Conservation (phyloP, 148 eudicot genomes). For the Oxyria digyna region DNA sequence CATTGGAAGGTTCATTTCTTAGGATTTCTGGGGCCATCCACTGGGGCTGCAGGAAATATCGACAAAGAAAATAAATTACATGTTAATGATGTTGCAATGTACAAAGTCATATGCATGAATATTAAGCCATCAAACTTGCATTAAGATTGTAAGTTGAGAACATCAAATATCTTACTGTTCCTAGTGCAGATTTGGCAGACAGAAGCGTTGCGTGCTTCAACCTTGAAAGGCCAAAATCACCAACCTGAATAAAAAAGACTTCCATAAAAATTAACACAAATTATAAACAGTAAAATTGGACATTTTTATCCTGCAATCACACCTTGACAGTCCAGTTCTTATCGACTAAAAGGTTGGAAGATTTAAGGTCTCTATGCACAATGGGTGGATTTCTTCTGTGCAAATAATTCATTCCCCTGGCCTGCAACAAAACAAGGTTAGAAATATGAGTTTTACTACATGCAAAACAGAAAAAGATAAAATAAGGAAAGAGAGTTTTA, state of each 20-base stretch:
- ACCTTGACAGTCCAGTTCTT: constrained; percentile 93
- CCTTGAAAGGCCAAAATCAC: constrained; percentile 85
- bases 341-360: constrained; percentile 77
- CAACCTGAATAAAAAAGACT: constrained; percentile 38
- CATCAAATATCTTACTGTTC: constrained; percentile 41
- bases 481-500: not conserved
- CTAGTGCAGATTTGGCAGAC: constrained; percentile 72
- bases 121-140: not conserved
- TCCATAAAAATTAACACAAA: not conserved
- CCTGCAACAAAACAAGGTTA: constrained; percentile 31
- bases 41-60: constrained; percentile 53
- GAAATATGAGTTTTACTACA: not conserved
- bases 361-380: constrained; percentile 76
- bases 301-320: not conserved
- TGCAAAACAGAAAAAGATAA: constrained; percentile 2
- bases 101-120: not conserved
- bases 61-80: not conserved
- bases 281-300: not conserved
- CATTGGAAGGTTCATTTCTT: constrained; percentile 67
- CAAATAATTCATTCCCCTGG: constrained; percentile 87
- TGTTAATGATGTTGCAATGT: not conserved
- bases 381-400: constrained; percentile 84
- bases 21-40: constrained; percentile 98
- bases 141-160: not conserved
- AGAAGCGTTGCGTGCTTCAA: constrained; percentile 65